Evolutionary conservation across 192 early-diverging fungal species (phyloP).

Genomic region (Coemansia sp.): DNA sequence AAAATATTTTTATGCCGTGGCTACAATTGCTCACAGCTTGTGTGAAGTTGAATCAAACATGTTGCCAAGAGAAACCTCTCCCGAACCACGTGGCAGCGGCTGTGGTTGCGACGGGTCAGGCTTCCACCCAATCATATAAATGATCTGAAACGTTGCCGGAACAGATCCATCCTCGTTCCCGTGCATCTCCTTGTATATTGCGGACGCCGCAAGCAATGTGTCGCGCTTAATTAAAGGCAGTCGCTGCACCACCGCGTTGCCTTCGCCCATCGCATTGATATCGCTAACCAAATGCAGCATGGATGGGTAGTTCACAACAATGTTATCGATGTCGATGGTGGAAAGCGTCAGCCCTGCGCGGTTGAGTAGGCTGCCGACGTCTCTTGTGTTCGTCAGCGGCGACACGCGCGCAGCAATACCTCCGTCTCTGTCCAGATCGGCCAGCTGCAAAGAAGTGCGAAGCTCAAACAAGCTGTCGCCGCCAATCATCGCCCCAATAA

Average conservation of each 20-base stretch:
- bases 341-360: conserved; percentile 87
- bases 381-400: conserved; percentile 82
- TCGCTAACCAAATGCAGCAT: conserved; percentile 90
- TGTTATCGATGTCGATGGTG: conserved; percentile 91
- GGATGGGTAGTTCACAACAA: conserved; percentile 87
- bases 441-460: conserved; percentile 84
- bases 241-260: conserved; percentile 78
- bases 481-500: conserved; percentile 92
- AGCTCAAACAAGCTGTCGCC: conserved; percentile 97
- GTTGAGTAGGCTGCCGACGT: conserved; percentile 76
- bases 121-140: conserved; percentile 86
- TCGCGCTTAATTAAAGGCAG: conserved; percentile 75
- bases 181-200: conserved; percentile 88
- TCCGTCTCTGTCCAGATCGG: conserved; percentile 86
- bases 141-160: conserved; percentile 92
- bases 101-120: conserved; percentile 80
- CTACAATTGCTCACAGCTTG: conserved; percentile 25
- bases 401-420: conserved; percentile 88
- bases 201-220: conserved; percentile 79
- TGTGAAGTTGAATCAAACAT: conserved; percentile 39
- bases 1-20: background rate
- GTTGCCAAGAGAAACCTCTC: conserved; percentile 76
- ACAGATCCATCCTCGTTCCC: conserved; percentile 84
- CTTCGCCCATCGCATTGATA: conserved; percentile 91
- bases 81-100: conserved; percentile 80